phyloP scores from a whole-genome alignment of 495 filamentous ascomycete species.

The Penicillium egyptiacum region DNA sequence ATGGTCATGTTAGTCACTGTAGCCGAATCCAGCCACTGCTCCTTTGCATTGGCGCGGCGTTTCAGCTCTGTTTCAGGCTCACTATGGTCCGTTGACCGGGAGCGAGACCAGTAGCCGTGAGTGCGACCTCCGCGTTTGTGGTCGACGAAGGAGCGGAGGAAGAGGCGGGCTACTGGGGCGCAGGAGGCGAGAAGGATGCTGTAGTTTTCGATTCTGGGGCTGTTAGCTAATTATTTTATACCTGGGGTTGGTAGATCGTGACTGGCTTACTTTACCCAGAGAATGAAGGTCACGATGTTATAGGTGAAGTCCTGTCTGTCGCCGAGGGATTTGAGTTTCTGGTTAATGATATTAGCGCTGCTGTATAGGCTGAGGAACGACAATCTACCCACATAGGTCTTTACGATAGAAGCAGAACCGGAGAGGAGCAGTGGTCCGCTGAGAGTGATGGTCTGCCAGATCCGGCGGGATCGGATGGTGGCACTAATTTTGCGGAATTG shows the following conservation, averaged over 20 bases:
- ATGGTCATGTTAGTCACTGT: slow-evolving; percentile 14
- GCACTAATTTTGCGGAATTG: slow-evolving; percentile 35
- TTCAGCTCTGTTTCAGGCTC: slow-evolving; percentile 24
- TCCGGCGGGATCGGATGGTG: slow-evolving; percentile 32
- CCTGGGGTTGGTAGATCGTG: neutral
- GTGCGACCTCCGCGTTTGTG: slow-evolving; percentile 21
- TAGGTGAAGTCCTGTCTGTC: slow-evolving; percentile 36
- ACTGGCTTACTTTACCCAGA: slow-evolving; percentile 39
- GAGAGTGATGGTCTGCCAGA: slow-evolving; percentile 39
- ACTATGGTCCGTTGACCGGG: slow-evolving; percentile 20
- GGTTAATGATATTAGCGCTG: neutral
- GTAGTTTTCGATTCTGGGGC: slow-evolving; percentile 39
- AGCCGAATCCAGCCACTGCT: slow-evolving; percentile 24
- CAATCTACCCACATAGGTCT: slow-evolving; percentile 34
- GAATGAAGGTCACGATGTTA: slow-evolving; percentile 38
- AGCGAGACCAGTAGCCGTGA: slow-evolving; percentile 32
- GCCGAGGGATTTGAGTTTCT: slow-evolving; percentile 36
- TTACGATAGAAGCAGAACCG: slow-evolving; percentile 38
- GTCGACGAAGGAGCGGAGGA: slow-evolving; percentile 32
- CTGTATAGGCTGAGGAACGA: neutral
- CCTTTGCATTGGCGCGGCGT: slow-evolving; percentile 10
- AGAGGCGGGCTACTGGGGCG: slow-evolving; percentile 35
- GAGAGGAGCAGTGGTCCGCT: slow-evolving; percentile 36
- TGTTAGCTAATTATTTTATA: neutral
- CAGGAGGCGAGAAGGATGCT: slow-evolving; percentile 37